Conservation (phyloP, 2,329 filamentous ascomycete species). For the Fusarium tjaetaba region DNA sequence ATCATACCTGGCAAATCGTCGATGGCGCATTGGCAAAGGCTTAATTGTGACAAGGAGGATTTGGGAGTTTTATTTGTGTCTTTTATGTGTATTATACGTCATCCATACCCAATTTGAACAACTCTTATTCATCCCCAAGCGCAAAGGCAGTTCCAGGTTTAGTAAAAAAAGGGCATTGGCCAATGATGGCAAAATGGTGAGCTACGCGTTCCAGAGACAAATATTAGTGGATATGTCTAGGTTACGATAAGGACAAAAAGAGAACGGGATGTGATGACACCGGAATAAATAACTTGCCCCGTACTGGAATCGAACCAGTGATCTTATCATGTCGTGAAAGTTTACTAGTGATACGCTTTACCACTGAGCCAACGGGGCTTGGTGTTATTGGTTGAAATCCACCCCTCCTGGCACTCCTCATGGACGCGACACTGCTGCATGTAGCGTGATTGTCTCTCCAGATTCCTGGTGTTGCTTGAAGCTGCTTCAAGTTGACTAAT, state of each 20-base stretch:
- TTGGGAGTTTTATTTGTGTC: background rate
- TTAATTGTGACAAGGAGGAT: background rate
- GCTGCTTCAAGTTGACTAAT: no score
- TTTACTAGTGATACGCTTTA: slow-evolving; percentile 28
- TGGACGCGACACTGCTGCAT: rapidly evolving
- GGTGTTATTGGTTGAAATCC: background rate
- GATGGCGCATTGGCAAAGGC: slow-evolving; percentile 33
- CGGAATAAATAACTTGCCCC: background rate
- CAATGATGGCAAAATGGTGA: background rate
- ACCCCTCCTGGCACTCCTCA: rapidly evolving
- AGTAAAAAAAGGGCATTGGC: no score
- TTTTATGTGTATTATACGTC: background rate
- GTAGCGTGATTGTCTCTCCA: no score
- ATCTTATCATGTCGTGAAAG: slow-evolving; percentile 9
- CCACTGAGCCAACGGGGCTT: slow-evolving; percentile 24
- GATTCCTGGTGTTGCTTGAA: no score
- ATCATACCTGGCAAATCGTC: slow-evolving; percentile 47
- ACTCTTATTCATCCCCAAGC: no score
- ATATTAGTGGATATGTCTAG: no score
- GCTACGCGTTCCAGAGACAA: no score
- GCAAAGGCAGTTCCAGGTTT: no score
- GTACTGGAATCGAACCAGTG: slow-evolving; percentile 25
- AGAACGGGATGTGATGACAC: rapidly evolving
- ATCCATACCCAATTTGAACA: background rate
- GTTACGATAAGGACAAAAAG: background rate